phyloP scores from a whole-genome alignment of 306 rosid species.

The Parietaria judaica region DNA sequence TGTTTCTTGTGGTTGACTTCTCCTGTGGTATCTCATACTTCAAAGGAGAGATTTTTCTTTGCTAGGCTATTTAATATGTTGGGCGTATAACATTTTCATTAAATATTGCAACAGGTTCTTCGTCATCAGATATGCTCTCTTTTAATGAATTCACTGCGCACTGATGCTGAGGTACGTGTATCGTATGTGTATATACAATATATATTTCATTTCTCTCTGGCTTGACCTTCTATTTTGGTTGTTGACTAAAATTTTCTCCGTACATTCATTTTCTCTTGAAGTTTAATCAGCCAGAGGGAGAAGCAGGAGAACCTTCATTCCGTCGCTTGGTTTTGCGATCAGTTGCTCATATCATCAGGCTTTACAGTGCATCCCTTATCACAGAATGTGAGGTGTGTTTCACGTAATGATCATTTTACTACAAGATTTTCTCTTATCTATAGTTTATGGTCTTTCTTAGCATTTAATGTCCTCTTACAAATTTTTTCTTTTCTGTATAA shows the following conservation, averaged over 20 bases:
- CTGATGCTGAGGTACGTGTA: slow-evolving; percentile 72
- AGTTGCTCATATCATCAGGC: slow-evolving; percentile 96
- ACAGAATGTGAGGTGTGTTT: slow-evolving; percentile 91
- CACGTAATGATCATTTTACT: slow-evolving; percentile 19
- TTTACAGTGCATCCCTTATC: slow-evolving; percentile 84
- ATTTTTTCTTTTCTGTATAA: not conserved
- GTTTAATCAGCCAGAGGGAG: slow-evolving; percentile 77
- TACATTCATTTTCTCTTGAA: slow-evolving; percentile 14
- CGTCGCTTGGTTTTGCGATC: slow-evolving; percentile 96
- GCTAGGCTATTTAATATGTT: too few species aligned
- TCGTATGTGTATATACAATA: slow-evolving; percentile 16
- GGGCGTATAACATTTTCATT: not conserved
- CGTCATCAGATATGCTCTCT: slow-evolving; percentile 78
- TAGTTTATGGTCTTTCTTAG: not conserved
- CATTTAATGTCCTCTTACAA: not conserved
- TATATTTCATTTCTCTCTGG: not conserved
- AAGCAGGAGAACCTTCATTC: slow-evolving; percentile 88
- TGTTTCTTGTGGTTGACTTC: not conserved
- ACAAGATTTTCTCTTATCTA: not conserved
- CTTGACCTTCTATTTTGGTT: slow-evolving; percentile 12
- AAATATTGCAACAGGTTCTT: slow-evolving; percentile 50
- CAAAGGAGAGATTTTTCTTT: not conserved
- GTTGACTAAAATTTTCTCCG: slow-evolving; percentile 18
- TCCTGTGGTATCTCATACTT: not conserved
- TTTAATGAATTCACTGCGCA: slow-evolving; percentile 91